Evolutionary conservation across 371 early-diverging fungal species (phyloP).

Genomic region (Coemansia sp.): DNA sequence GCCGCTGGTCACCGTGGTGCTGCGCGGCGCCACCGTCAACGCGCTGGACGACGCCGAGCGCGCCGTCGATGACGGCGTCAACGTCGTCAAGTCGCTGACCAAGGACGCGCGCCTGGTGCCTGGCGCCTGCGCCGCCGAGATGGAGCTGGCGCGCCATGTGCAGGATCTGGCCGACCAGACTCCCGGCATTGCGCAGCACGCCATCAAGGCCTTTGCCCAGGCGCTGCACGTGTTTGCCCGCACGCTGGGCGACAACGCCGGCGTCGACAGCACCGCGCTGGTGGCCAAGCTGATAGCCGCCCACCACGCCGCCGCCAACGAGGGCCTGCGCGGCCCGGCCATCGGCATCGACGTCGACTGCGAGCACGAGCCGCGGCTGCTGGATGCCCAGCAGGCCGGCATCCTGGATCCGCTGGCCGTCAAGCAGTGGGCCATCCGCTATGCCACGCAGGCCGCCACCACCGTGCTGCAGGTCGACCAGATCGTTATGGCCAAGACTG

Average conservation of each 20-base stretch:
- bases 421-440: conserved; percentile 85
- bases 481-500: conserved; percentile 98
- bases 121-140: conserved; percentile 97
- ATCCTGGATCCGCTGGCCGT: conserved; percentile 80
- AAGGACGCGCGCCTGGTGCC: conserved; percentile 86
- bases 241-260: conserved; percentile 95
- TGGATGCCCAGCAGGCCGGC: conserved; percentile 75
- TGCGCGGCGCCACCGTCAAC: conserved; percentile 98
- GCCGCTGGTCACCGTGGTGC: conserved; percentile 90
- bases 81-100: conserved; percentile 91
- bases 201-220: conserved; percentile 95
- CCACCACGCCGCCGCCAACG: conserved; percentile 73
- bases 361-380: conserved; percentile 49
- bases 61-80: conserved; percentile 98
- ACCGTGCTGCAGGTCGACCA: conserved; percentile 96
- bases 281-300: conserved; percentile 93
- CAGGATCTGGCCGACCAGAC: conserved; percentile 78
- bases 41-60: conserved; percentile 97
- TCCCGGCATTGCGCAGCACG: conserved; percentile 93
- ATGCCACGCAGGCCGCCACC: conserved; percentile 91
- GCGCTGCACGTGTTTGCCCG: conserved; percentile 95
- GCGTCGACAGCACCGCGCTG: conserved; percentile 92
- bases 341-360: conserved; percentile 81
- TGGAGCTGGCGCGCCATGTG: conserved; percentile 84
- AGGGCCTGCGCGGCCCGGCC: conserved; percentile 34